Percentiles rank a stretch among this genome's conserved stretches.
Conservation (phyloP, 139 green algal genomes). For the Marvania coccoides region DNA sequence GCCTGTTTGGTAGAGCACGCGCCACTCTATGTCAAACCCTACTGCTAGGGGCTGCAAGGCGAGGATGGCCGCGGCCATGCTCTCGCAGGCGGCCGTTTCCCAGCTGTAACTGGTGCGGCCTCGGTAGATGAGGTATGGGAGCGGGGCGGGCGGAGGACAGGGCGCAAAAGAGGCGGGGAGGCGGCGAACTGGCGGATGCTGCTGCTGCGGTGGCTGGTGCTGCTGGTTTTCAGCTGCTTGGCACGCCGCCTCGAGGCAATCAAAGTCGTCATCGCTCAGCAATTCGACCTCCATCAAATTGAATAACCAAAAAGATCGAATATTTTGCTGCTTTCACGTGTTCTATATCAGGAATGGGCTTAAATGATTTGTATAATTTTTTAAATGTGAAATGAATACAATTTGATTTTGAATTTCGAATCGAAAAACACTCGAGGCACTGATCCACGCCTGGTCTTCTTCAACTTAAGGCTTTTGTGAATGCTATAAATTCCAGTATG, state of each 20-base stretch:
- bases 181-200: background rate
- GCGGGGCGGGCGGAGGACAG: background rate
- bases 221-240: background rate
- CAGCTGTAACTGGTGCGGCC: background rate
- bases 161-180: background rate
- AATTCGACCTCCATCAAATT: background rate
- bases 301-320: no score
- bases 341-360: no score
- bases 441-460: no score
- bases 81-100: background rate
- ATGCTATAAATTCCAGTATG: no score
- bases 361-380: no score
- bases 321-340: no score
- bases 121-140: slow-evolving; percentile 1
- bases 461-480: no score
- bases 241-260: background rate
- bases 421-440: no score
- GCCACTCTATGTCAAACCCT: slow-evolving; percentile 50
- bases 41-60: background rate
- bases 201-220: background rate
- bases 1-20: slow-evolving; percentile 26
- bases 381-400: no score
- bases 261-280: background rate
- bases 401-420: no score
- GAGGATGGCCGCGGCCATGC: background rate